phyloP scores from a whole-genome alignment of 2,329 filamentous ascomycete species.

The Aspergillus fructus region DNA sequence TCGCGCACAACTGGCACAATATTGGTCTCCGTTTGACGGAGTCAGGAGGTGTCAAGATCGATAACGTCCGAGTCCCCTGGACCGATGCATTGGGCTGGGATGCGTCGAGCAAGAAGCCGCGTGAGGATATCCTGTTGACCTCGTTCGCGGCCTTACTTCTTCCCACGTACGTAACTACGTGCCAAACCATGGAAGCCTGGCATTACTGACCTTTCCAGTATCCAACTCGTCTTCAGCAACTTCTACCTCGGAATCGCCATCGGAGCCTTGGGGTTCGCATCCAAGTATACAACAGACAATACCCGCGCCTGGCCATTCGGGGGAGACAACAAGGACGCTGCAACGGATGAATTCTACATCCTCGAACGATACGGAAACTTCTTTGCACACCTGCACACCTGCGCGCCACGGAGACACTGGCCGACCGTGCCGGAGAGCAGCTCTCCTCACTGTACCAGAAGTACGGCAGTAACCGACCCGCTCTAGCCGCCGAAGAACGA shows the following conservation, averaged over 20 bases:
- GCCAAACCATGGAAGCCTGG: too few species aligned
- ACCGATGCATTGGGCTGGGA: constrained; percentile 63
- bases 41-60: constrained; percentile 62
- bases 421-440: constrained; percentile 55
- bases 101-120: constrained; percentile 49
- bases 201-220: constrained; percentile 32
- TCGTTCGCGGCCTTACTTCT: constrained; percentile 60
- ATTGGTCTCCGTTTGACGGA: constrained; percentile 64
- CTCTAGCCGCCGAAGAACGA: constrained; percentile 52
- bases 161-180: constrained; percentile 47
- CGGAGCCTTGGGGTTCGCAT: constrained; percentile 57
- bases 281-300: constrained; percentile 55
- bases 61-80: constrained; percentile 59
- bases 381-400: constrained; percentile 62
- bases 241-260: constrained; percentile 65
- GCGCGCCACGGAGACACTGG: constrained; percentile 58
- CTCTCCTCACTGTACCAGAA: constrained; percentile 49
- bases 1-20: constrained; percentile 63
- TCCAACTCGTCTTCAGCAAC: constrained; percentile 66
- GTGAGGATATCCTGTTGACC: constrained; percentile 50
- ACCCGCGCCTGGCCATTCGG: constrained; percentile 66
- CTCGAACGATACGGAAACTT: constrained; percentile 65
- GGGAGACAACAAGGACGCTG: constrained; percentile 60
- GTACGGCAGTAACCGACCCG: constrained; percentile 41
- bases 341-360: constrained; percentile 65